These are phyloP conservation scores for Neurospora sp. DNA, from an alignment of 495 filamentous ascomycete species.

Conservation along the genomic window DNA sequence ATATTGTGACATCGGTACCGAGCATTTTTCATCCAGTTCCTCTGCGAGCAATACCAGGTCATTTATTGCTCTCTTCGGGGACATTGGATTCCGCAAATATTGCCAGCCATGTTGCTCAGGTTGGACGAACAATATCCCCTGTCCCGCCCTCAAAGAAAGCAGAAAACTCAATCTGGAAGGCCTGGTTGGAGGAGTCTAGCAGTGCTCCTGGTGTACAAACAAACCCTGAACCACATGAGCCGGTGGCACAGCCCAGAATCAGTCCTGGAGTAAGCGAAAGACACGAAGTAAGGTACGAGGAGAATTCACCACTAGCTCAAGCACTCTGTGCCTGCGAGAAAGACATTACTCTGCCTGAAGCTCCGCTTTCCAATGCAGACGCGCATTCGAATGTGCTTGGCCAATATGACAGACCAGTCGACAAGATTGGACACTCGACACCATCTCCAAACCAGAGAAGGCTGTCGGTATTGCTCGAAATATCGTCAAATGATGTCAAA, in stretches of 20 bases:
- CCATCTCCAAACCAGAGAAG: neutral
- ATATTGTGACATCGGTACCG: slow-evolving; percentile 4
- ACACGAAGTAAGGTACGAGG: neutral
- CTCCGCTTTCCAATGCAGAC: neutral
- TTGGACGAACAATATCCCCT: slow-evolving; percentile 6
- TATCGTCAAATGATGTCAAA: neutral
- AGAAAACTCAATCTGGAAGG: slow-evolving; percentile 11
- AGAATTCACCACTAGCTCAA: neutral
- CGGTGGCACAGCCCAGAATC: neutral
- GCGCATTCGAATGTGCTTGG: neutral
- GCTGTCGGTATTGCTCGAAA: neutral
- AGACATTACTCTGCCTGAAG: neutral
- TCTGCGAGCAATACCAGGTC: slow-evolving; percentile 1
- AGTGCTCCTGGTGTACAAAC: neutral
- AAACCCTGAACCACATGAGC: neutral
- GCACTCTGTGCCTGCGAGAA: neutral
- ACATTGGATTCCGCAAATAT: slow-evolving; percentile 10
- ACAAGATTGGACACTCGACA: neutral
- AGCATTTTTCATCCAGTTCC: slow-evolving; percentile 8
- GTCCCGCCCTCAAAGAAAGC: slow-evolving; percentile 12
- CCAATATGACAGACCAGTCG: neutral
- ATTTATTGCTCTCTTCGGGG: neutral
- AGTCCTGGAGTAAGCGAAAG: slow-evolving; percentile 19
- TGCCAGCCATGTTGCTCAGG: slow-evolving; percentile 15
- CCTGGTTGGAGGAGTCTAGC: slow-evolving; percentile 11